Base-by-base conservation (phyloP, 2,329 filamentous ascomycete genomes). In the Pyrenophora tritici-repentis region DNA sequence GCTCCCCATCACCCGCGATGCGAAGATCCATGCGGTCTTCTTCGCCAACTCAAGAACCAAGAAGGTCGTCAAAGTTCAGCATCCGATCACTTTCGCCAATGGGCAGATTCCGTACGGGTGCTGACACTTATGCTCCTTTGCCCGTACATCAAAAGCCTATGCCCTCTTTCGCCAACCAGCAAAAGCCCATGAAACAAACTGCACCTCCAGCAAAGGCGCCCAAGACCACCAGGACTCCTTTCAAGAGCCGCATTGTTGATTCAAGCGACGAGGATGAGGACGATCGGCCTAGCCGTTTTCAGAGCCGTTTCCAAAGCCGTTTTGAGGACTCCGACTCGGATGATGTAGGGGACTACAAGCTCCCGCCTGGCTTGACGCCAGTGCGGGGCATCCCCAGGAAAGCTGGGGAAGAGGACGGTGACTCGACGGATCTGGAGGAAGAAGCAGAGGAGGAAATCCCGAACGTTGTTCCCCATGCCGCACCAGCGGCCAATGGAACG, bases 81-180 rank as follows among this genome's bases (percentile, higher is more conserved):
- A 76, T 91, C 29, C 83, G 89, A 24, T 88, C 88, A 0, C 61
- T 89, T 34, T 92, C 89, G 1, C 90, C 89, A 0, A 76, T 82
- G 1, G 81, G 81, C 13, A 83, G 84, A 8, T 71, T 79, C 34
- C 81, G 84, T 42, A 70, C 64, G 46, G 56, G 55, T 9, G 26
- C 58, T n/a, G 54, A 60, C 18, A 36, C 48, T 12, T 36, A 42
- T 26, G 40, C 57, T 32, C 44, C 62, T 16, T 52, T 57, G 10
- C 59, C 65, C 12, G 62, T 56, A 29, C 50, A 40, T 13, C 33
- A 58, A 4, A 39, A 50, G 9, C 64, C 62, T 16, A 53, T 55
- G 24, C 33, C 58, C 31, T 50, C 51, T 10, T 60, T 70, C 14
- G 50, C 41, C 26, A 68, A 70, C 45, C 45, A 58, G 13, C 22